Evolutionary conservation across 805 yeast genomes (phyloP).

Genomic region (Saccharomycopsis sp.): DNA sequence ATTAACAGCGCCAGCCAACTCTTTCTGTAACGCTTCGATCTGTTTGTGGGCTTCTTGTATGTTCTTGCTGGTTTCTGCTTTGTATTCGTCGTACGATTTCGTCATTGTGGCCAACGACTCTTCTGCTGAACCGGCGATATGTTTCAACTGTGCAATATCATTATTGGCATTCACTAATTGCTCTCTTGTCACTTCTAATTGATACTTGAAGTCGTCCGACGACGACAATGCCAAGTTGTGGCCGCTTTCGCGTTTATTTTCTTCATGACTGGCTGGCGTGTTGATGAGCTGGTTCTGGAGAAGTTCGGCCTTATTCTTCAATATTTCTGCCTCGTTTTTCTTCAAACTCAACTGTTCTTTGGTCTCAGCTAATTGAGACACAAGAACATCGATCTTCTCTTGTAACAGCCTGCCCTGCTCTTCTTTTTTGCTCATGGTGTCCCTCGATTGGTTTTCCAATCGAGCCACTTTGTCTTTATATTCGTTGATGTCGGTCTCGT

Average conservation of each 20-base stretch:
- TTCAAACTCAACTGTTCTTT: constrained; percentile 39
- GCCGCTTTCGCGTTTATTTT: constrained; percentile 13
- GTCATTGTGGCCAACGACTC: constrained; percentile 52
- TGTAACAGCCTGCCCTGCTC: constrained; percentile 48
- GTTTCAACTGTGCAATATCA: constrained; percentile 54
- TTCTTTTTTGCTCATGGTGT: constrained; percentile 26
- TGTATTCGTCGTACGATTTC: constrained; percentile 44
- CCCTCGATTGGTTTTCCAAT: constrained; percentile 27
- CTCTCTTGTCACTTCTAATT: constrained; percentile 34
- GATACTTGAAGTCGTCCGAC: constrained; percentile 24
- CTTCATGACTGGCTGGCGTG: constrained; percentile 6
- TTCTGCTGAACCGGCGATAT: constrained; percentile 62
- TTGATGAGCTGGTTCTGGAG: constrained; percentile 28
- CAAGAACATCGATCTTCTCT: constrained; percentile 52
- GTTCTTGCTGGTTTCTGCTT: constrained; percentile 14
- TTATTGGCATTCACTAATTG: constrained; percentile 53
- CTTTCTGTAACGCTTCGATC: constrained; percentile 20
- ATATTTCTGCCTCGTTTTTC: constrained; percentile 32
- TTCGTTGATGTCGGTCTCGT: constrained; percentile 40
- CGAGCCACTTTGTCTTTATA: constrained; percentile 42
- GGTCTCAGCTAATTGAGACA: constrained; percentile 36
- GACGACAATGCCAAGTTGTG: too few species aligned
- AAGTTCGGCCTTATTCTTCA: constrained; percentile 33
- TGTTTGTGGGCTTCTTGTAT: constrained; percentile 8
- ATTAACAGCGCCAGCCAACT: background rate